Base-by-base conservation (phyloP, 768 basidiomycete species). In the Leucocoprinus birnbaumii region DNA sequence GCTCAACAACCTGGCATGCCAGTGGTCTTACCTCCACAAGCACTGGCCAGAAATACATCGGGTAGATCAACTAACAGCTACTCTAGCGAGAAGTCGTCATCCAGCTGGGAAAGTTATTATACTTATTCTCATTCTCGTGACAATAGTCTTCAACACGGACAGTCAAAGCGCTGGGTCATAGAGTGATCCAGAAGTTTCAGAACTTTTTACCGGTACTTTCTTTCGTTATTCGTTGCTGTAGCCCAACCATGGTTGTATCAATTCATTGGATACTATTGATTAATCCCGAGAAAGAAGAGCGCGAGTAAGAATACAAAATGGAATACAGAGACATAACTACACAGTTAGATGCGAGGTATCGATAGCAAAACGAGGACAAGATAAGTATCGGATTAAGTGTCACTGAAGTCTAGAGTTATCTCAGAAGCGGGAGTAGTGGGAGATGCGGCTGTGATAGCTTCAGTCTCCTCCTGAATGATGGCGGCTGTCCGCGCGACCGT, bases 391-490 rank as follows among this genome's bases (percentile, higher is more conserved):
- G 43, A 41, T 24, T 50, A 50, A n/a, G 48, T 34, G 44, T 51
- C 46, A 31, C 11, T 49, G 19, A 56, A 44, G 31, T 51, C 48
- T 22, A 53, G 26, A 34, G 61, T 63, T 48, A 67, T 64, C 34
- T 70, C 63, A 18, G 72, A 62, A 46, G 78, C 73, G 35, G 79
- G 76, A 43, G 79, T 73, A 37, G 63, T 63, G n/a, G 82, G 83
- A 11, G 85, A 83, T 14, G 73, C 67, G 52, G 75, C 71, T 41
- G 73, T 65, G 51, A 86, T 83, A 31, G 72, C 65, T 59, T 86
- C 85, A 5, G 83, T 73, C 60, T 87, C 84, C 66, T 82, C 83
- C 51, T 84, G 80, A 9, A 80, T 67, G 42, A 79, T 78, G 31
- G 77, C 76, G 10, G 82, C 81, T 58, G 82, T 80, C 35, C 78